Evolutionary conservation across 2,329 filamentous ascomycete genomes (phyloP).

Genomic region (Sarocladium oryzae): DNA sequence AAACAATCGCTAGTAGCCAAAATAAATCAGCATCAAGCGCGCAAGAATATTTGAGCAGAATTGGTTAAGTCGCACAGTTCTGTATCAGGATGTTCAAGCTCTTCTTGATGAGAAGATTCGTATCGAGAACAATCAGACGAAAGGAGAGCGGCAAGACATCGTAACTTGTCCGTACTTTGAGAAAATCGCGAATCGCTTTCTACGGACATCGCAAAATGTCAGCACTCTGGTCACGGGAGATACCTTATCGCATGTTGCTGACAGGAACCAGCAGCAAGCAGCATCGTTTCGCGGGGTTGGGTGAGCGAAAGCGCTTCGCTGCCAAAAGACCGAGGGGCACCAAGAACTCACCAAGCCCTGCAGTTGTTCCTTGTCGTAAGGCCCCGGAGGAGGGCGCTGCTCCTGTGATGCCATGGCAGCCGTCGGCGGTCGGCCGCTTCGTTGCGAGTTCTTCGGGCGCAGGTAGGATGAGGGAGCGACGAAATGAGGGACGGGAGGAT

Average conservation of each 20-base stretch:
- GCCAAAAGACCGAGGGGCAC: constrained; percentile 2
- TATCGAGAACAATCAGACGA: constrained; percentile 92
- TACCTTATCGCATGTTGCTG: neutral
- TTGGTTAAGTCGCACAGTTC: constrained; percentile 58
- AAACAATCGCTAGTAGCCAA: constrained; percentile 74
- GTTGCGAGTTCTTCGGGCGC: constrained; percentile 29
- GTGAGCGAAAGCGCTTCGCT: neutral
- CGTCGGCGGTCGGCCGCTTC: constrained; percentile 17
- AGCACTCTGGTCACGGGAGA: constrained; percentile 5
- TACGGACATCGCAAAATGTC: constrained; percentile 30
- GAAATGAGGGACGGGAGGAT: constrained; percentile 36
- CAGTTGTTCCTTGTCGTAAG: constrained; percentile 65
- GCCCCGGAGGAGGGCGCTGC: constrained; percentile 23
- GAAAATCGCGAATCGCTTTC: constrained; percentile 90
- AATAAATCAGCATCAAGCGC: constrained; percentile 15
- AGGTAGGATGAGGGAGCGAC: constrained; percentile 57
- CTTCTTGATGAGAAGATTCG: constrained; percentile 91
- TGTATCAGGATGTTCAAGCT: constrained; percentile 92
- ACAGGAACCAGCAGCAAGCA: neutral
- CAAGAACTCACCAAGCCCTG: constrained; percentile 62
- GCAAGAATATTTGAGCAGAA: neutral
- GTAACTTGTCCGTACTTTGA: constrained; percentile 94
- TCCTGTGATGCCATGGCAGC: constrained; percentile 23
- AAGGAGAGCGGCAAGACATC: constrained; percentile 96
- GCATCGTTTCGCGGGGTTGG: neutral